These are phyloP conservation scores for Panicum virgatum DNA, from an alignment of 202 grass and related monocot species.

Conservation along the genomic window DNA sequence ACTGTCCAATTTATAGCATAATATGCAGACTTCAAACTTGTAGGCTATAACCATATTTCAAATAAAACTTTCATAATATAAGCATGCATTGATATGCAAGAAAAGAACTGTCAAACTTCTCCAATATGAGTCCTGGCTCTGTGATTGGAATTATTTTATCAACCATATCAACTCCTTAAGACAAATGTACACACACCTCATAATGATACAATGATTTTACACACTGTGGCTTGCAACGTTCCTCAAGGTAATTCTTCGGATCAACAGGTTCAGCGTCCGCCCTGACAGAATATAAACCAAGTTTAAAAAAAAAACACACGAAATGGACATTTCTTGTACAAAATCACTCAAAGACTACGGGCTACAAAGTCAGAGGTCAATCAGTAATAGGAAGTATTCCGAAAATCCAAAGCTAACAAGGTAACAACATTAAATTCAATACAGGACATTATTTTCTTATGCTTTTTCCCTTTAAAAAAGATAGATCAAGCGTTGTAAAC, in stretches of 20 bases:
- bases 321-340: background rate
- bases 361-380: background rate
- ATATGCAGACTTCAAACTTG: background rate
- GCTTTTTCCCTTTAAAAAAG: background rate
- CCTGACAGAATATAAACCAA: constrained; percentile 36
- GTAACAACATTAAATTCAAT: background rate
- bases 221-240: constrained; percentile 68
- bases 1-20: background rate
- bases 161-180: background rate
- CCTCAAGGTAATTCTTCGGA: constrained; percentile 68
- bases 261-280: constrained; percentile 56
- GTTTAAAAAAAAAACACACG: background rate
- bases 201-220: constrained; percentile 60
- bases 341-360: background rate
- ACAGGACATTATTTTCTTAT: background rate
- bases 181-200: constrained; percentile 37
- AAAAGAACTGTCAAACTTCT: background rate
- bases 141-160: background rate
- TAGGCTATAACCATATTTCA: background rate
- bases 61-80: background rate
- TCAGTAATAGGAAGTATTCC: background rate
- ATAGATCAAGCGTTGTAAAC: background rate
- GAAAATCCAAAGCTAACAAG: background rate
- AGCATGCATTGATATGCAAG: background rate
- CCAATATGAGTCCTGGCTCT: background rate